phyloP scores from a whole-genome alignment of 202 grass and related monocot species.

The Elaeis oleifera region DNA sequence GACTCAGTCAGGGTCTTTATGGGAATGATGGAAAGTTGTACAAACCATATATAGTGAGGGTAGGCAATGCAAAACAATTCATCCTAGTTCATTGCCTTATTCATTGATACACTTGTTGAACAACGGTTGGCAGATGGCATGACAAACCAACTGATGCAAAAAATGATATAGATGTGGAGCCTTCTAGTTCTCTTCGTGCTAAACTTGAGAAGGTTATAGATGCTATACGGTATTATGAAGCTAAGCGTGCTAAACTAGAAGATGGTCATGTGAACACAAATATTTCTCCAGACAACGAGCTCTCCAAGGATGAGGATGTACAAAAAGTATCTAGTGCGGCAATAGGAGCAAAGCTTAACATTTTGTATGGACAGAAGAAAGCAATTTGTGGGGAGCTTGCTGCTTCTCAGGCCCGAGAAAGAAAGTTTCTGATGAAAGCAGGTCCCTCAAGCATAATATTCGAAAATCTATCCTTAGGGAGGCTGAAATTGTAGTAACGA shows the following conservation, averaged over 20 bases:
- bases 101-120: slow-evolving; percentile 93
- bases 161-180: slow-evolving; percentile 45
- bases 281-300: slow-evolving; percentile 9
- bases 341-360: slow-evolving; percentile 75
- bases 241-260: slow-evolving; percentile 58
- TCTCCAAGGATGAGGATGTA: slow-evolving; percentile 29
- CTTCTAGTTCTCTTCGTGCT: slow-evolving; percentile 64
- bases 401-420: slow-evolving; percentile 60
- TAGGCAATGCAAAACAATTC: slow-evolving; percentile 89
- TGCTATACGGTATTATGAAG: slow-evolving; percentile 76
- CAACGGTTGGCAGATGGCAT: slow-evolving; percentile 66
- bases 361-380: slow-evolving; percentile 78
- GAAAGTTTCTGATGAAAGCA: slow-evolving; percentile 75
- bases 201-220: slow-evolving; percentile 84
- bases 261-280: slow-evolving; percentile 38
- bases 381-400: slow-evolving; percentile 68
- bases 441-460: slow-evolving; percentile 66
- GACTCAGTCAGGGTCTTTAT: slow-evolving; percentile 56
- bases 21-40: slow-evolving; percentile 59
- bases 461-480: slow-evolving; percentile 86
- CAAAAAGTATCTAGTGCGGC: slow-evolving; percentile 69
- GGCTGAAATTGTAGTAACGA: slow-evolving; percentile 90
- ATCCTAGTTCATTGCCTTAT: slow-evolving; percentile 72
- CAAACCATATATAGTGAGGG: slow-evolving; percentile 83
- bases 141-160: slow-evolving; percentile 38